phyloP scores from a whole-genome alignment of 495 filamentous ascomycete species.

The Monascus purpureus region DNA sequence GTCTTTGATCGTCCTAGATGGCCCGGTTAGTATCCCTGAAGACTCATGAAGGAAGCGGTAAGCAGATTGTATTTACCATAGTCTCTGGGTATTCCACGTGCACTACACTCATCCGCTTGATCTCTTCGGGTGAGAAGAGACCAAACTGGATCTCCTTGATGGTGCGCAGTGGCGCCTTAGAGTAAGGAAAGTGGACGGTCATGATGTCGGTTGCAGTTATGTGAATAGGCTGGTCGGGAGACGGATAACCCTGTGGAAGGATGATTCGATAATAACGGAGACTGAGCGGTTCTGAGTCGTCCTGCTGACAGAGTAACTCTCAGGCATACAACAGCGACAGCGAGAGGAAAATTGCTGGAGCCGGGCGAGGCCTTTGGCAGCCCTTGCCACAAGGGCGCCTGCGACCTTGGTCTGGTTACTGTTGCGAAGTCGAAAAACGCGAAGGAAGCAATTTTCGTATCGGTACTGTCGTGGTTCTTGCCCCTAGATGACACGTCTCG shows the following conservation, averaged over 20 bases:
- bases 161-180: conserved; percentile 86
- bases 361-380: conserved; percentile 37
- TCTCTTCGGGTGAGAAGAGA: conserved; percentile 89
- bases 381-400: conserved; percentile 42
- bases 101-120: conserved; percentile 91
- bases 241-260: no score
- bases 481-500: conserved; percentile 25
- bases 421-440: conserved; percentile 26
- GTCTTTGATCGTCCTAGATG: conserved; percentile 66
- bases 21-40: conserved; percentile 10
- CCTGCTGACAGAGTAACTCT: no score
- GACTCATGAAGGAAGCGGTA: background rate
- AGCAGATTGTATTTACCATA: conserved; percentile 43
- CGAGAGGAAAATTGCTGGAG: conserved; percentile 22
- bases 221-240: background rate
- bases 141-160: conserved; percentile 99
- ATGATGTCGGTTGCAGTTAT: conserved; percentile 40
- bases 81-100: conserved; percentile 94
- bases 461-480: conserved; percentile 10
- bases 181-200: conserved; percentile 82
- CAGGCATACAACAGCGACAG: conserved; percentile 12
- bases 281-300: no score
- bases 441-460: conserved; percentile 11
- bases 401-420: conserved; percentile 28
- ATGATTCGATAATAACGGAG: no score